Conservation (phyloP, 2,329 filamentous ascomycete species). For the Exophiala lecanii-corni region DNA sequence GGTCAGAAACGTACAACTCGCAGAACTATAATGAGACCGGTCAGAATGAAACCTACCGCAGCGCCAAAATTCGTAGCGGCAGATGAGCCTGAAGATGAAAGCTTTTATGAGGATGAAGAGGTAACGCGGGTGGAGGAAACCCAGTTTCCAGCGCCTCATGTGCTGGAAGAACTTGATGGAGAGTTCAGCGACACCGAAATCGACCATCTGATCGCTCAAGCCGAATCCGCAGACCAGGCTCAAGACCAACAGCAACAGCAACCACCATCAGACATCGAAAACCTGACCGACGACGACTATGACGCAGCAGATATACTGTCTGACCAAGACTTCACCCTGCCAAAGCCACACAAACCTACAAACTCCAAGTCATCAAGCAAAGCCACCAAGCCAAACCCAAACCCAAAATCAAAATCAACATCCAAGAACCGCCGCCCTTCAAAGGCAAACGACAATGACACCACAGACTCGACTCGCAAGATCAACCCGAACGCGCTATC, state of each 20-base stretch:
- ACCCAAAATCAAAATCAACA: constrained; percentile 20
- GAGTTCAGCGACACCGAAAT: constrained; percentile 6
- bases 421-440: constrained; percentile 7
- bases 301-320: constrained; percentile 7
- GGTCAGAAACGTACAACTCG: constrained; percentile 47
- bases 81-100: constrained; percentile 20
- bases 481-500: constrained; percentile 38
- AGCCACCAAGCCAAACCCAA: neutral
- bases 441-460: constrained; percentile 5
- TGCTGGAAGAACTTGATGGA: neutral
- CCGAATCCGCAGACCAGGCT: constrained; percentile 4
- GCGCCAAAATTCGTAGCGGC: constrained; percentile 30
- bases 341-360: neutral
- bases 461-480: constrained; percentile 29
- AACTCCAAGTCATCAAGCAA: neutral
- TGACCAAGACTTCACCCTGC: neutral
- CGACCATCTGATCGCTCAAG: constrained; percentile 8
- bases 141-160: constrained; percentile 6
- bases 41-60: constrained; percentile 25
- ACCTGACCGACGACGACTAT: constrained; percentile 1
- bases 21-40: constrained; percentile 41
- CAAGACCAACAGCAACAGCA: neutral
- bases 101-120: constrained; percentile 20
- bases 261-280: neutral
- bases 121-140: constrained; percentile 15